Conservation (phyloP, 2,329 filamentous ascomycete species). For the Onygenales sp. region DNA sequence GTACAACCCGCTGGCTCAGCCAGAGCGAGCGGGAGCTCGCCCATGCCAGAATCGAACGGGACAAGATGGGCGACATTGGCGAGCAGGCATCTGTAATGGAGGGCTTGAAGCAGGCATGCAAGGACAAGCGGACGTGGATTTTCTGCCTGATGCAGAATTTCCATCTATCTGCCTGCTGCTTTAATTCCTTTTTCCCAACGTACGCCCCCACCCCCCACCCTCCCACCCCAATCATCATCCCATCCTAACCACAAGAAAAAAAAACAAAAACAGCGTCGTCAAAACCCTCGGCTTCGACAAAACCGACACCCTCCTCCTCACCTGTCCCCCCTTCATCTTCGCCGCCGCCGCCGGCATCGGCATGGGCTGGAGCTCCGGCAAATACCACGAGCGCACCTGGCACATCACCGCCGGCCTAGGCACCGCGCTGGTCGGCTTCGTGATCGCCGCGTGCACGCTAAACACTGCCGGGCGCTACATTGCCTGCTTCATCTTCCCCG, state of each 20-base stretch:
- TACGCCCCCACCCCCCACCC: slow-evolving; percentile 15
- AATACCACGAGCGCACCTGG: slow-evolving; percentile 25
- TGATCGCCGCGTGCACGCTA: slow-evolving; percentile 19
- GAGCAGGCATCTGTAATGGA: slow-evolving; percentile 39
- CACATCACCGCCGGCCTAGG: slow-evolving; percentile 19
- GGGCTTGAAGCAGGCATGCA: slow-evolving; percentile 41
- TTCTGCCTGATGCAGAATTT: slow-evolving; percentile 49
- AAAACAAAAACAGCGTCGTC: slow-evolving; percentile 32
- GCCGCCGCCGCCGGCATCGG: slow-evolving; percentile 40
- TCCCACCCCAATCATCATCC: slow-evolving; percentile 14
- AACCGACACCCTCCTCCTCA: slow-evolving; percentile 43
- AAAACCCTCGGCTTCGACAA: slow-evolving; percentile 38
- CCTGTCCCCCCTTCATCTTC: slow-evolving; percentile 42
- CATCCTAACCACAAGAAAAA: background rate
- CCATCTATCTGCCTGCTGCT: slow-evolving; percentile 44
- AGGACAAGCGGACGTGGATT: slow-evolving; percentile 44
- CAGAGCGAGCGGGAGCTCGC: slow-evolving; percentile 31
- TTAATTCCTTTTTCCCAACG: slow-evolving; percentile 34
- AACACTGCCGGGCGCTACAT: slow-evolving; percentile 23
- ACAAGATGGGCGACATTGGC: slow-evolving; percentile 39
- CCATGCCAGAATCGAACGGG: slow-evolving; percentile 39
- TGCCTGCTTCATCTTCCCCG: slow-evolving; percentile 23
- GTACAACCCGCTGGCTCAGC: slow-evolving; percentile 12
- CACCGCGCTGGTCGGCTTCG: slow-evolving; percentile 21
- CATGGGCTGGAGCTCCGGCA: slow-evolving; percentile 43